phyloP scores from a whole-genome alignment of 2,329 filamentous ascomycete genomes.

The Claviceps pusilla region DNA sequence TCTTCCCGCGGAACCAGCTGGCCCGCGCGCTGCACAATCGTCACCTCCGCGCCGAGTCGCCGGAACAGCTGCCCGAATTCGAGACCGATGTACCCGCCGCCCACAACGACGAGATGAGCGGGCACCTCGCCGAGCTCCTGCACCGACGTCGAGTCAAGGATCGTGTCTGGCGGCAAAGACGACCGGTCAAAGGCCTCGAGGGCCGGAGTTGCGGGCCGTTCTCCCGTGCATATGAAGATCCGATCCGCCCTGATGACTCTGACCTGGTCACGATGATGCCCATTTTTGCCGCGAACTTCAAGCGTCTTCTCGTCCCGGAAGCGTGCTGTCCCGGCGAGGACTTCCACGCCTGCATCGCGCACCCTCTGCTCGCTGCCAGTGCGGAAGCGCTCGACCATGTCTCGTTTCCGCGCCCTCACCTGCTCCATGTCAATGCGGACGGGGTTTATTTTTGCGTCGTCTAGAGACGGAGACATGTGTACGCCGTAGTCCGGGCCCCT shows the following conservation, averaged over 20 bases:
- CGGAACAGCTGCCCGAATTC: slow-evolving; percentile 39
- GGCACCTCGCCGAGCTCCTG: slow-evolving; percentile 20
- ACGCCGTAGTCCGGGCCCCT: slow-evolving; percentile 32
- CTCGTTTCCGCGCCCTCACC: slow-evolving; percentile 35
- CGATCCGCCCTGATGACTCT: background rate
- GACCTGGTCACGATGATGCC: background rate
- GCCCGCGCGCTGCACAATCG: slow-evolving; percentile 27
- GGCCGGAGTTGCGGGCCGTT: background rate
- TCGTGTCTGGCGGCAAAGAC: background rate
- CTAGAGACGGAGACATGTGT: background rate
- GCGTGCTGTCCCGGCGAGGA: slow-evolving; percentile 28
- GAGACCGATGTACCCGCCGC: slow-evolving; percentile 37
- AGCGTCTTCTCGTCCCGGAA: slow-evolving; percentile 25
- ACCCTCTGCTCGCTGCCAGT: slow-evolving; percentile 30
- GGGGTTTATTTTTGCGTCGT: background rate
- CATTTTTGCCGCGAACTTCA: background rate
- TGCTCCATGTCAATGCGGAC: slow-evolving; percentile 31
- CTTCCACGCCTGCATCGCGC: slow-evolving; percentile 25
- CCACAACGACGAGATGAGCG: slow-evolving; percentile 24
- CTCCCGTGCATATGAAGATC: background rate
- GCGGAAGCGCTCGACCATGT: slow-evolving; percentile 36
- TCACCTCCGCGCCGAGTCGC: slow-evolving; percentile 33
- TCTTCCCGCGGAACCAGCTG: slow-evolving; percentile 33
- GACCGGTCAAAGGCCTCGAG: background rate
- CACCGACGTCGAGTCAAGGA: background rate